Conservation (phyloP, 179 eudicot genomes). For the Actinidia chinensis region DNA sequence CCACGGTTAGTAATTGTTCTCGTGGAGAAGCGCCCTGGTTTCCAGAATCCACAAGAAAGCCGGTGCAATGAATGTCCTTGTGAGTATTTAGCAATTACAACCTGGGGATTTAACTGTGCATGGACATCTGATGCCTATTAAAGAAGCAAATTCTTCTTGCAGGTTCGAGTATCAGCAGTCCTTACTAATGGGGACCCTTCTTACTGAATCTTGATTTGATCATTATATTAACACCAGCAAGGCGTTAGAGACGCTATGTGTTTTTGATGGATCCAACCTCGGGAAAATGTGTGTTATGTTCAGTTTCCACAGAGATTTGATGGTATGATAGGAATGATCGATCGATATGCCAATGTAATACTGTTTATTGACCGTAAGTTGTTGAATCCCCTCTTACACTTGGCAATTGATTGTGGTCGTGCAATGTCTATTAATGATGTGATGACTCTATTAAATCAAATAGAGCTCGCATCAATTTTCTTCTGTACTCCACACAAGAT, state of each 20-base stretch:
- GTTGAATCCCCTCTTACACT: background rate
- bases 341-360: conserved; percentile 84
- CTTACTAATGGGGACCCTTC: conserved; percentile 83
- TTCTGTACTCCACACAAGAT: no score
- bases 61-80: conserved; percentile 84
- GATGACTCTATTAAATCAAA: no score
- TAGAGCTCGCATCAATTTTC: no score
- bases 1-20: conserved; percentile 81
- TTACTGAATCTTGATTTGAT: conserved; percentile 80
- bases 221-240: conserved; percentile 86
- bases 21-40: conserved; percentile 85
- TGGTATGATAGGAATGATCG: conserved; percentile 82
- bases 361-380: conserved; percentile 79
- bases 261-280: conserved; percentile 83
- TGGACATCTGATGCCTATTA: background rate
- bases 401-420: no score
- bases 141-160: conserved; percentile 17
- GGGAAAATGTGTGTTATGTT: conserved; percentile 84
- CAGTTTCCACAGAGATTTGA: conserved; percentile 88
- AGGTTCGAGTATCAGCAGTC: conserved; percentile 85
- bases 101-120: background rate
- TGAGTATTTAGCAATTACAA: conserved; percentile 27
- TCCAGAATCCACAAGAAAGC: conserved; percentile 89
- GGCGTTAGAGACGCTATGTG: conserved; percentile 90
- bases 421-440: no score